Percentiles rank a stretch among this genome's conserved stretches.
Evolutionary conservation across 169 alveolate species (phyloP).

Genomic region (Perkinsus olseni): DNA sequence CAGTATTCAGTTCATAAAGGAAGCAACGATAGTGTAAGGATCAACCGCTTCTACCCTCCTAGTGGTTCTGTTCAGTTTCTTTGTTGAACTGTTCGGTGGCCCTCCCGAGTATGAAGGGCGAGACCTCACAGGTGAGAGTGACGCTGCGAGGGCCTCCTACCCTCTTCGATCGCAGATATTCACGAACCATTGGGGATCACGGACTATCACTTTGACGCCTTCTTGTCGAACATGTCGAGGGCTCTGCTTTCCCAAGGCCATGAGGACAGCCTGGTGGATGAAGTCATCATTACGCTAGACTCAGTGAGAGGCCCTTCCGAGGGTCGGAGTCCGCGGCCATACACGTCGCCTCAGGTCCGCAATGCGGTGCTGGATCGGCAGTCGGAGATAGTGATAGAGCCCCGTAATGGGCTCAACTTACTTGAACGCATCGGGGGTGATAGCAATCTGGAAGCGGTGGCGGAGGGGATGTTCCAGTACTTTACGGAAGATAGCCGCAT

Average conservation of each 20-base stretch:
- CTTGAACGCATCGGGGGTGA: not conserved
- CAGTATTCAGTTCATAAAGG: not conserved
- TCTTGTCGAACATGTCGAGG: not conserved
- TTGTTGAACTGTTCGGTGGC: not conserved
- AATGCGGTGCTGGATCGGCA: not conserved
- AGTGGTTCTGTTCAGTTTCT: not conserved
- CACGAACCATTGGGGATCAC: not conserved
- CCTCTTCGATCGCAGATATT: not conserved
- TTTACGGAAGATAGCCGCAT: not conserved
- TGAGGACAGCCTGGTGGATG: not conserved
- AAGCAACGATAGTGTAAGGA: not conserved
- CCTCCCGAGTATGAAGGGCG: slow-evolving; percentile 1
- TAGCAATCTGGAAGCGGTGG: not conserved
- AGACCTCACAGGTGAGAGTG: not conserved
- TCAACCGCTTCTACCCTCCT: not conserved
- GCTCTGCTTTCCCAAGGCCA: not conserved
- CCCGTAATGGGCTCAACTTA: not conserved
- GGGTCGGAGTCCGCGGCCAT: not conserved
- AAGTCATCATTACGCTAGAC: not conserved
- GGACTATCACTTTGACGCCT: not conserved
- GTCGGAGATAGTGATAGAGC: not conserved
- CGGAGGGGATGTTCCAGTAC: not conserved
- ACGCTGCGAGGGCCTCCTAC: not conserved
- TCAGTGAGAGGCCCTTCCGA: not conserved
- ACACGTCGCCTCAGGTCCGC: not conserved